Base-by-base conservation (phyloP, 257 asterid species). In the Catharanthus roseus region DNA sequence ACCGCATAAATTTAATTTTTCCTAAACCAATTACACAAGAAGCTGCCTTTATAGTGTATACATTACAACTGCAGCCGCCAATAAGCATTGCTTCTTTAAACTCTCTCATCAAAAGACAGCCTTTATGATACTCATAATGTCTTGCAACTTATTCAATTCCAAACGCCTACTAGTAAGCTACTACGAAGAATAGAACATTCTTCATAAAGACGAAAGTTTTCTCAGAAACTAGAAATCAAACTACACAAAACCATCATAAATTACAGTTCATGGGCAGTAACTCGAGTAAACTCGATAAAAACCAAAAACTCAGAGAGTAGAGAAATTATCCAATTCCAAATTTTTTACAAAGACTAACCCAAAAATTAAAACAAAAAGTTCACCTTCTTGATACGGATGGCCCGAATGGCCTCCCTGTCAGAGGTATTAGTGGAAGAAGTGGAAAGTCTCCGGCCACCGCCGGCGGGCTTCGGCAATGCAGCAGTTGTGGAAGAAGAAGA, bases 341-440 rank as follows among this genome's bases (percentile, higher is more conserved):
- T 10, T 34, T 2, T 29, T 12, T 18, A 1, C 4, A 54, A 66
- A 24, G 38, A 66, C 26, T 6, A 45, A 65, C 51, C 19, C 19
- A n/a, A 31, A 26, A n/a, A 50, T 24, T 9, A 47, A 39, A 62
- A 23, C 53, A 24, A 77, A 67, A 41, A 15, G 54, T 23, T 71
- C 24, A 83, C 98, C 96, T 93, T 93, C 72, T 87, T 84, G 9
- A 93, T 85, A 39, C 97, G 96, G 42, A 90, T 90, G 50, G 91
- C 84, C 53, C 97, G 96, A 82, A 93, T 73, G 16, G 97, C 90
- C 67, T 93, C 98, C 80, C 87, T 86, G 71, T 93, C 97, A 9
- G 97, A 93, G 15, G 96, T 87, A 50, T 85, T 83, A 70, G 83
- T 74, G 39, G 87, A 67, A 65, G 93, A 45, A 28, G 89, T 56